These are phyloP conservation scores for Sonneratia alba DNA, from an alignment of 345 rosid species.

Conservation along the genomic window DNA sequence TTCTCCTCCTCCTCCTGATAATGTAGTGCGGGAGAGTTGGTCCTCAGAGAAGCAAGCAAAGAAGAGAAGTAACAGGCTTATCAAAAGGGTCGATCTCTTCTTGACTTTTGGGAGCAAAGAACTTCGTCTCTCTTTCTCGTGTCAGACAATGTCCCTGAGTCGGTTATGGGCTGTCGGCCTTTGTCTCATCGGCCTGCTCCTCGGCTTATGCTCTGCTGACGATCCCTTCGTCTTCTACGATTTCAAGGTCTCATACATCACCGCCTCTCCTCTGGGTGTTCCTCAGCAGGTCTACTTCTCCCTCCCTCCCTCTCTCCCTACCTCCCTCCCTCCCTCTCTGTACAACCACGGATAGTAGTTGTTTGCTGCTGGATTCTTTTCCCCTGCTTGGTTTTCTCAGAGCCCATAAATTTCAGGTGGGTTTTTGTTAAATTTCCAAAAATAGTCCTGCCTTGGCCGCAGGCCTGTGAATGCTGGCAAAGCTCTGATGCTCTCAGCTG, in stretches of 20 bases:
- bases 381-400: too few species aligned
- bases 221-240: slow-evolving; percentile 61
- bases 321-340: background rate
- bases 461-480: slow-evolving; percentile 6
- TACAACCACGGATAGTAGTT: too few species aligned
- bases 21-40: background rate
- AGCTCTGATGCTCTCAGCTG: background rate
- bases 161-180: slow-evolving; percentile 22
- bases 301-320: slow-evolving; percentile 1
- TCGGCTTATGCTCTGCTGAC: slow-evolving; percentile 42
- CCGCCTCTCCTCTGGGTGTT: slow-evolving; percentile 94
- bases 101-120: background rate
- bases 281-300: slow-evolving; percentile 64
- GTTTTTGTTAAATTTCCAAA: background rate
- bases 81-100: slow-evolving; percentile 2
- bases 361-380: too few species aligned
- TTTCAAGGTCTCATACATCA: slow-evolving; percentile 82
- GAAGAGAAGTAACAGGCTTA: background rate
- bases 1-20: background rate
- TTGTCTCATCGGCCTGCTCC: slow-evolving; percentile 39
- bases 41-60: too few species aligned
- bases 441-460: background rate
- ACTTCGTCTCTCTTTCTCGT: too few species aligned
- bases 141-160: slow-evolving; percentile 38
- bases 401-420: background rate